phyloP scores from a whole-genome alignment of 1,284 basidiomycete genomes.

The Cryptococcus wingfieldii region DNA sequence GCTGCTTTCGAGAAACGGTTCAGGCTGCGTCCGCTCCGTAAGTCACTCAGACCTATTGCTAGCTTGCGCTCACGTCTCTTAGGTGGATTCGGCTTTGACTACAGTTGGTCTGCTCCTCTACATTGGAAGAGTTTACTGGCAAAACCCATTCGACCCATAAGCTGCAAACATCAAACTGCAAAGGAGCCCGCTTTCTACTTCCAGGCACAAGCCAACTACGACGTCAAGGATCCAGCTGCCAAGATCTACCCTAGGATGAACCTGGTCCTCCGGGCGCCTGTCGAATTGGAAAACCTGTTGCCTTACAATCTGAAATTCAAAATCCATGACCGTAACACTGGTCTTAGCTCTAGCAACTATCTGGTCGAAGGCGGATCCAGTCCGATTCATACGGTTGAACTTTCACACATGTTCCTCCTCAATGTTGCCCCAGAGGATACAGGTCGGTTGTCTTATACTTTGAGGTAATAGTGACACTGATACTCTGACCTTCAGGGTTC shows the following conservation, averaged over 20 bases:
- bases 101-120: slow-evolving; percentile 80
- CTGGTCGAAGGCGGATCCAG: slow-evolving; percentile 89
- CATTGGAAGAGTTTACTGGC: slow-evolving; percentile 85
- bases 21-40: slow-evolving; percentile 87
- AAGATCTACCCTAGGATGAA: slow-evolving; percentile 82
- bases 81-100: slow-evolving; percentile 68
- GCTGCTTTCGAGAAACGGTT: slow-evolving; percentile 80
- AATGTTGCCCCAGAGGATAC: slow-evolving; percentile 89
- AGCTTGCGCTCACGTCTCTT: slow-evolving; percentile 5
- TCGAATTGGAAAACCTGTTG: slow-evolving; percentile 93
- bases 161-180: slow-evolving; percentile 76
- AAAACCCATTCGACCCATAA: slow-evolving; percentile 73
- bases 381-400: slow-evolving; percentile 94
- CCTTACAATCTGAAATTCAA: slow-evolving; percentile 95
- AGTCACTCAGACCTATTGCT: slow-evolving; percentile 39
- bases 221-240: slow-evolving; percentile 60
- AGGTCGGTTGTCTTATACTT: slow-evolving; percentile 52
- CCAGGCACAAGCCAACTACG: slow-evolving; percentile 84
- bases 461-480: not conserved
- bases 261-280: slow-evolving; percentile 84
- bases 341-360: slow-evolving; percentile 78
- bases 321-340: slow-evolving; percentile 92
- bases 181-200: slow-evolving; percentile 91
- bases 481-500: slow-evolving; percentile 13
- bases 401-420: slow-evolving; percentile 88